phyloP scores from a whole-genome alignment of 495 filamentous ascomycete species.

The Aspergillus heteromorphus region DNA sequence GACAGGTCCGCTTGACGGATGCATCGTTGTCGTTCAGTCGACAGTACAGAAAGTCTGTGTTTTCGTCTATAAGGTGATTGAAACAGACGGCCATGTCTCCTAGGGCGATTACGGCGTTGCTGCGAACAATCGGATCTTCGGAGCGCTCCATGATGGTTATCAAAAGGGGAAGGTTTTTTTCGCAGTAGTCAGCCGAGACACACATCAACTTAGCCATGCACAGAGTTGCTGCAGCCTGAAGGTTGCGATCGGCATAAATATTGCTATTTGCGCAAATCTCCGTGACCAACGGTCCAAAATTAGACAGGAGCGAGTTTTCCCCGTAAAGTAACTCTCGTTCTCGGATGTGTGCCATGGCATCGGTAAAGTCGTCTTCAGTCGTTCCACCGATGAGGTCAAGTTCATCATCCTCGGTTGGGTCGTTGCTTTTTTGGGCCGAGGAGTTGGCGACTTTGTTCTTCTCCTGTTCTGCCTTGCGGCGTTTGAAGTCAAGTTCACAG shows the following conservation, averaged over 20 bases:
- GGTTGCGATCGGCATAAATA: constrained; percentile 73
- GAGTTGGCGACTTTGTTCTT: constrained; percentile 61
- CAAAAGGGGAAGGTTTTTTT: constrained; percentile 84
- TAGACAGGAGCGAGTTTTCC: constrained; percentile 72
- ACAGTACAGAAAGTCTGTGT: constrained; percentile 95
- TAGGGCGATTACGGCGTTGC: constrained; percentile 93
- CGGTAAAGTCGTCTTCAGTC: constrained; percentile 96
- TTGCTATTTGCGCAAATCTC: constrained; percentile 96
- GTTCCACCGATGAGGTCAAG: constrained; percentile 95
- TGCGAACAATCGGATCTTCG: constrained; percentile 79
- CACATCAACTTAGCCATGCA: constrained; percentile 99
- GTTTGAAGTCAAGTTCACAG: constrained; percentile 95
- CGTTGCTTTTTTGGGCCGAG: constrained; percentile 43
- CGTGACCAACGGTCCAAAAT: constrained; percentile 83
- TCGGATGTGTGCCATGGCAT: constrained; percentile 90
- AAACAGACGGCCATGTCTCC: constrained; percentile 99
- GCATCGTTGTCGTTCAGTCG: constrained; percentile 82
- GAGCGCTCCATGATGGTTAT: constrained; percentile 98
- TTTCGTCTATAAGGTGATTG: constrained; percentile 98
- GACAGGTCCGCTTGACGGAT: constrained; percentile 91
- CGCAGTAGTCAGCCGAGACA: constrained; percentile 90
- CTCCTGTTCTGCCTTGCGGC: constrained; percentile 89
- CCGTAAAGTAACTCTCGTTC: constrained; percentile 93
- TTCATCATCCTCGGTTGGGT: constrained; percentile 59
- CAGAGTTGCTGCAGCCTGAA: constrained; percentile 91